Evolutionary conservation across 441 rosid species (phyloP), one percentile per base, ranked within the genome.

Genomic region (Erodium chrysanthum): DNA sequence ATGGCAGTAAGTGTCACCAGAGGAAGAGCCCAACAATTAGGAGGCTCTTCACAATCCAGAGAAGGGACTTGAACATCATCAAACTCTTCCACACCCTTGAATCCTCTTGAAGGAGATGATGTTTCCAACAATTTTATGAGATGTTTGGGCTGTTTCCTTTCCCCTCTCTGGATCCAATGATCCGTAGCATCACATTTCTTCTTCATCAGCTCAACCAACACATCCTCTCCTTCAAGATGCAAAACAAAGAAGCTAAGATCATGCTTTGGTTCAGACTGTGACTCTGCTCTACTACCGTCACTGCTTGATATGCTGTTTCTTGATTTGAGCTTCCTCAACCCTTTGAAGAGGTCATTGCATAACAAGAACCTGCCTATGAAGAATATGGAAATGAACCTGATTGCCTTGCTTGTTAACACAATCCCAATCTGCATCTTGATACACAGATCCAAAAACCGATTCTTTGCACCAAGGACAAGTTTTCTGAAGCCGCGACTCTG

Each of bases 161-260:
- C 73, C 18, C 92, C 96, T 73, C 71, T 81, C 60, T 61, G 70
- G 71, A 86, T 82, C 86, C 84, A 85, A 46, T 78, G 82, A 67
- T 79, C 79, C 1, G 88, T 88, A 17, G 92, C 86, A 65, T 83
- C 80, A 6, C 83, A 64, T 66, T 88, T 92, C 77, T 78, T 85
- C 79, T 81, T 78, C 84, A 90, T 88, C 68, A 81, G 5, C 0
- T 79, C 75, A 37, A 86, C 87, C 25, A 92, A 78, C 56, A 79
- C 82, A 20, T 81, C 78, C 82, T 92, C 98, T 5, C 94, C 98
- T 79, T 92, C 96, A 40, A 92, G 91, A 78, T 86, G 84, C 79
- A 92, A 71, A 69, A 88, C 96, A 40, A 81, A 90, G 2, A 75
- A 79, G 64, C 86, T 77, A 21, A 92, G 87, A 40, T 88, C 92